A percentile compares a stretch with the other conserved stretches of the same genome.
Conservation (phyloP, 768 basidiomycete species). For the Mycena epipterygia region DNA sequence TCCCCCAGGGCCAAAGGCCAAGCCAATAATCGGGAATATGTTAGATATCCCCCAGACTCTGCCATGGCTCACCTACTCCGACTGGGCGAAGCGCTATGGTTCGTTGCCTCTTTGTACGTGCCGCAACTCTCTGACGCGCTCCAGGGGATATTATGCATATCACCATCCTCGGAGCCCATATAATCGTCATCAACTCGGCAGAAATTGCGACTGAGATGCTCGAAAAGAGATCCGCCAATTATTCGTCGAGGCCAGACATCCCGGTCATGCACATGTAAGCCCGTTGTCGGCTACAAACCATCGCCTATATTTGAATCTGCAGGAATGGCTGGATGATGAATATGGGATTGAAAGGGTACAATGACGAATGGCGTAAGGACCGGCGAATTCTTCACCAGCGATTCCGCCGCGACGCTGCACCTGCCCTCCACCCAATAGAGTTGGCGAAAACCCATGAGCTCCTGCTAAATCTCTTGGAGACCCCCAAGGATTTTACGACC, state of each 20-base stretch:
- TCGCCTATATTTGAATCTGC: not conserved
- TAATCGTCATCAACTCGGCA: constrained; percentile 50
- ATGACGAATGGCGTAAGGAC: constrained; percentile 38
- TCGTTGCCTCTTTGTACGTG: not conserved
- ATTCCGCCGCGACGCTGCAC: constrained; percentile 29
- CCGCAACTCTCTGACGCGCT: not conserved
- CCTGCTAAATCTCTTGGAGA: constrained; percentile 32
- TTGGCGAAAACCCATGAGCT: constrained; percentile 35
- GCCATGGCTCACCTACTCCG: constrained; percentile 40
- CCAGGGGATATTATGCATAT: constrained; percentile 50
- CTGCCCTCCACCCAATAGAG: constrained; percentile 30
- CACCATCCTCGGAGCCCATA: constrained; percentile 52
- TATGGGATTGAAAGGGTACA: constrained; percentile 36
- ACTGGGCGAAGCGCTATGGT: constrained; percentile 37
- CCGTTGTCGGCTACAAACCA: not conserved
- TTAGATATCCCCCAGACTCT: constrained; percentile 37
- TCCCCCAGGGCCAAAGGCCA: constrained; percentile 44
- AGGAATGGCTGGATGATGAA: constrained; percentile 40
- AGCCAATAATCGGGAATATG: constrained; percentile 43
- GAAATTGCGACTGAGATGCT: constrained; percentile 53
- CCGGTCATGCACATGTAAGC: constrained; percentile 37
- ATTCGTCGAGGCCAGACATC: constrained; percentile 55
- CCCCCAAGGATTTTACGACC: constrained; percentile 28
- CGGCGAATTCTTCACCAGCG: constrained; percentile 38
- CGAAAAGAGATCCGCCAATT: constrained; percentile 55